A percentile compares a stretch with the other conserved stretches of the same genome.
phyloP scores from a whole-genome alignment of 768 basidiomycete genomes.

The Xerocomellus amylosporus region DNA sequence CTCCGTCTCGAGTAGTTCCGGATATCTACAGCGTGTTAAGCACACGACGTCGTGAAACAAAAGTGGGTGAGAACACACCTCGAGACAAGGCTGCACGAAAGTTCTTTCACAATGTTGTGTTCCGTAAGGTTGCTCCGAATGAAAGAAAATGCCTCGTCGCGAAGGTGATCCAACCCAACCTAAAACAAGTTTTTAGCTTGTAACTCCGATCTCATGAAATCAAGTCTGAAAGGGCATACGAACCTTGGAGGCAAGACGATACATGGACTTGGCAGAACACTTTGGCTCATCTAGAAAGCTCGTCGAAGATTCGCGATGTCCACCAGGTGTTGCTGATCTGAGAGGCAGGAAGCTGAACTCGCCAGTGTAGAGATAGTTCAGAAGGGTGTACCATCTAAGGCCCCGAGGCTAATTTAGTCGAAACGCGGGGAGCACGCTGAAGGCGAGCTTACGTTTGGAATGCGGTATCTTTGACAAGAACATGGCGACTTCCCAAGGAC shows the following conservation, averaged over 20 bases:
- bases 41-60: not conserved
- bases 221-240: not conserved
- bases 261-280: conserved; percentile 47
- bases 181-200: not conserved
- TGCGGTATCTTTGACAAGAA: conserved; percentile 27
- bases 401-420: no score
- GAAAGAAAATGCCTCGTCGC: conserved; percentile 12
- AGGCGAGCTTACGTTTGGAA: conserved; percentile 22
- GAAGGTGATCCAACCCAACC: conserved; percentile 21
- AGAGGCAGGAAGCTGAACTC: conserved; percentile 34
- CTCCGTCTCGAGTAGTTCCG: conserved; percentile 13
- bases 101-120: conserved; percentile 25
- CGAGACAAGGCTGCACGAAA: conserved; percentile 18
- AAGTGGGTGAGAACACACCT: conserved; percentile 1
- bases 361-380: conserved; percentile 40
- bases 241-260: conserved; percentile 41
- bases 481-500: conserved; percentile 22
- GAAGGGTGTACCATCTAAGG: conserved; percentile 38
- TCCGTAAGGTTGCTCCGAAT: conserved; percentile 19
- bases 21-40: conserved; percentile 4
- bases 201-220: not conserved
- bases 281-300: conserved; percentile 5
- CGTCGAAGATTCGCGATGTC: not conserved
- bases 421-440: not conserved
- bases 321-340: conserved; percentile 8